Conservation (phyloP, 768 basidiomycete genomes). For the Lactifluus subvellereus region DNA sequence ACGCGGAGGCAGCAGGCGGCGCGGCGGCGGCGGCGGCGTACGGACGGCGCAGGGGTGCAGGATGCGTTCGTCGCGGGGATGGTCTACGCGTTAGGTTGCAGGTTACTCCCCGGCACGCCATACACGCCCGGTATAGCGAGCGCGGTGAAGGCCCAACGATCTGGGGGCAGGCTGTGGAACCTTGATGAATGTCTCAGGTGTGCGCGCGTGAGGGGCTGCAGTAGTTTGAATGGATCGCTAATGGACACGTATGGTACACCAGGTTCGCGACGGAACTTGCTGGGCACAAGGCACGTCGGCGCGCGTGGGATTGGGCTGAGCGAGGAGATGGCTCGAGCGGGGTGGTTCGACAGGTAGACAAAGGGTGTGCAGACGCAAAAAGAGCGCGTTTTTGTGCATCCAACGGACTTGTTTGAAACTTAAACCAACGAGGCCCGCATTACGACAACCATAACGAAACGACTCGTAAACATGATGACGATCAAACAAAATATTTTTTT, state of each 20-base stretch:
- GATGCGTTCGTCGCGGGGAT: conserved; percentile 84
- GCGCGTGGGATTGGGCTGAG: conserved; percentile 63
- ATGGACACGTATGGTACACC: not conserved
- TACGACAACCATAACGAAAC: too few species aligned
- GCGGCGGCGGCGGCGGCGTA: conserved; percentile 19
- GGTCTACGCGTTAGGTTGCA: conserved; percentile 73
- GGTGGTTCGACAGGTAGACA: conserved; percentile 61
- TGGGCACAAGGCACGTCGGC: conserved; percentile 62
- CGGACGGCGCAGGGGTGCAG: conserved; percentile 74
- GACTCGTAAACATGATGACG: too few species aligned
- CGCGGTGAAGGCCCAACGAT: conserved; percentile 19
- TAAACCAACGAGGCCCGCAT: too few species aligned
- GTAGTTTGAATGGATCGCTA: not conserved
- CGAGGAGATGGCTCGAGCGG: conserved; percentile 65
- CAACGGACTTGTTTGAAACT: too few species aligned
- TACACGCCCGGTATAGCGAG: conserved; percentile 52
- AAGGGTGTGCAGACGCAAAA: not conserved
- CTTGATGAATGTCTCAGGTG: conserved; percentile 79
- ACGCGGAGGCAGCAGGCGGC: conserved; percentile 1
- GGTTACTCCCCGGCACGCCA: conserved; percentile 65
- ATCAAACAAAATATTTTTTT: too few species aligned
- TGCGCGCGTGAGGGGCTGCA: conserved; percentile 10
- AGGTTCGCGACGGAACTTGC: conserved; percentile 84
- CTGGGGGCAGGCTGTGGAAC: conserved; percentile 53
- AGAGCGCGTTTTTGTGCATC: too few species aligned